These are phyloP conservation scores for Podospora sp. DNA, from an alignment of 495 filamentous ascomycete genomes.

Conservation along the genomic window DNA sequence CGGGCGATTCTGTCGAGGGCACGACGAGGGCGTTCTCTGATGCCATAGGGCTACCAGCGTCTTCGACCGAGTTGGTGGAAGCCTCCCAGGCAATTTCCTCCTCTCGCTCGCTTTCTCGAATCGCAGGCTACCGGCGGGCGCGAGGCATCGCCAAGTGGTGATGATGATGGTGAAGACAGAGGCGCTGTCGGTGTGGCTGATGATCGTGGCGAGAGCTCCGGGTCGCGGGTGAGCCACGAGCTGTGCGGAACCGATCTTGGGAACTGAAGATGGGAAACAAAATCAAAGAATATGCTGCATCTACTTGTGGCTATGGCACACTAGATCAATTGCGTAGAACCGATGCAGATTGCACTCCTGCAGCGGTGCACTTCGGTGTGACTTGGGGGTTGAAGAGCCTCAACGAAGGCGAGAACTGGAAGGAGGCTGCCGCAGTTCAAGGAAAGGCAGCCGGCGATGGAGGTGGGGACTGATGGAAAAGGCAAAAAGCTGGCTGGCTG, in stretches of 20 bases:
- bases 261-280: background rate
- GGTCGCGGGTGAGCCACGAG: slow-evolving; percentile 7
- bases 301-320: background rate
- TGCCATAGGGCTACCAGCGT: slow-evolving; percentile 39
- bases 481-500: slow-evolving; percentile 7
- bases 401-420: slow-evolving; percentile 16
- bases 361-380: background rate
- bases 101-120: slow-evolving; percentile 21
- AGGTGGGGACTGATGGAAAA: slow-evolving; percentile 12
- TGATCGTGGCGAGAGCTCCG: slow-evolving; percentile 54
- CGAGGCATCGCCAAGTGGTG: slow-evolving; percentile 45
- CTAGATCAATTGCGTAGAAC: slow-evolving; percentile 1
- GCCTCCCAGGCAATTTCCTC: slow-evolving; percentile 10
- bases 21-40: slow-evolving; percentile 49
- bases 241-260: background rate
- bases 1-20: slow-evolving; percentile 36
- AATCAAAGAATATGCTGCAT: background rate
- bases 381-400: slow-evolving; percentile 14
- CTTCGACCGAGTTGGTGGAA: slow-evolving; percentile 28
- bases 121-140: slow-evolving; percentile 38
- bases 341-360: slow-evolving; percentile 5
- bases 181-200: slow-evolving; percentile 53
- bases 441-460: background rate
- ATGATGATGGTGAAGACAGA: slow-evolving; percentile 19
- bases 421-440: slow-evolving; percentile 8